These are phyloP conservation scores for Lactarius deliciosus DNA, from an alignment of 768 basidiomycete species.

Conservation along the genomic window DNA sequence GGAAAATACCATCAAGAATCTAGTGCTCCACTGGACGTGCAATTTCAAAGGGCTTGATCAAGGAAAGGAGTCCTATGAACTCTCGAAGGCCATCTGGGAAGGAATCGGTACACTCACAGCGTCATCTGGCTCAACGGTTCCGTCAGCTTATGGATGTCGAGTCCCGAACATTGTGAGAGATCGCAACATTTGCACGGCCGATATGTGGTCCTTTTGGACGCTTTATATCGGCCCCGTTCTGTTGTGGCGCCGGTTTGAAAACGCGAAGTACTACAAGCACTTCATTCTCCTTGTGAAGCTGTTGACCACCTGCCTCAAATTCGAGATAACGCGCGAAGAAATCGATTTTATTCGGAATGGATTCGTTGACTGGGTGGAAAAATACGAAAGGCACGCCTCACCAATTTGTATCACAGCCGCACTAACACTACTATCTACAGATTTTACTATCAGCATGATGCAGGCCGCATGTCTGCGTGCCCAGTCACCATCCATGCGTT, in stretches of 20 bases:
- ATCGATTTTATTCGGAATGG: conserved; percentile 38
- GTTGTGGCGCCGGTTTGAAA: not conserved
- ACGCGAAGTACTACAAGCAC: conserved; percentile 21
- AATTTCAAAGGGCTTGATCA: not conserved
- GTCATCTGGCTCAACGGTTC: not conserved
- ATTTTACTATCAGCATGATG: conserved; percentile 35
- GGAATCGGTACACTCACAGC: not conserved
- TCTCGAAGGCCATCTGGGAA: not conserved
- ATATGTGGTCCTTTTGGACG: conserved; percentile 19
- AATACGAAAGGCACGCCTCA: conserved; percentile 41
- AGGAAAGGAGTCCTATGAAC: not conserved
- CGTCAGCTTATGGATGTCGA: not conserved
- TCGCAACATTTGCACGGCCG: conserved; percentile 30
- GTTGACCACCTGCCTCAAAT: not conserved
- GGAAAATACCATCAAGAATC: conserved; percentile 1
- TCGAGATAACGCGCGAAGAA: conserved; percentile 32
- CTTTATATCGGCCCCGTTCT: not conserved
- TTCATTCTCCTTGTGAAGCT: conserved; percentile 4
- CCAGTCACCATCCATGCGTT: conserved; percentile 38
- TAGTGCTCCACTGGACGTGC: not conserved
- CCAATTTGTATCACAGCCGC: not conserved
- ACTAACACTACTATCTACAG: not conserved
- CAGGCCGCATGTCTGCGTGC: conserved; percentile 33
- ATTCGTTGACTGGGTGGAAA: conserved; percentile 44
- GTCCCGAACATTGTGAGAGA: not conserved